Evolutionary conservation across 2,329 filamentous ascomycete species (phyloP).

Genomic region (Aspergillus jensenii): DNA sequence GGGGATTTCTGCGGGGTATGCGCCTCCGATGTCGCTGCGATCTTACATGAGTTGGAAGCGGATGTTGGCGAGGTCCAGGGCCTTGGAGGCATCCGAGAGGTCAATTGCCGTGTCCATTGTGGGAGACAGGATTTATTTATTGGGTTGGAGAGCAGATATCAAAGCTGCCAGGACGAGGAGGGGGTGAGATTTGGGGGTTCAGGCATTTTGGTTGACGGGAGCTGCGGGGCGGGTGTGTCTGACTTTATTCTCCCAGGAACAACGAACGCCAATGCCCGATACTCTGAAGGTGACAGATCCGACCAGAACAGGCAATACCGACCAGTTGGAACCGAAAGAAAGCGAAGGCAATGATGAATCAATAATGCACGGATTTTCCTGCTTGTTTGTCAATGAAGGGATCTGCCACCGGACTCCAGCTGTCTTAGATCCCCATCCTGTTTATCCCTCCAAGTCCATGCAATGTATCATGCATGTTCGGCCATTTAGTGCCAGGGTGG

Average conservation of each 20-base stretch:
- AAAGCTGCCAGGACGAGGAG: constrained; percentile 1
- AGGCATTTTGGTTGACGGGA: neutral
- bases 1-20: neutral
- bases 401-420: no score
- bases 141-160: neutral
- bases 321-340: neutral
- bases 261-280: neutral
- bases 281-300: neutral
- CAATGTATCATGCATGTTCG: no score
- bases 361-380: no score
- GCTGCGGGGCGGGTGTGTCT: constrained; percentile 9
- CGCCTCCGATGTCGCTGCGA: neutral
- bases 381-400: no score
- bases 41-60: constrained; percentile 88
- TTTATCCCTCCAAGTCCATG: no score
- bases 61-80: constrained; percentile 86
- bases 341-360: neutral
- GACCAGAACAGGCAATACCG: neutral
- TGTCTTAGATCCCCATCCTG: no score
- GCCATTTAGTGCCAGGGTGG: no score
- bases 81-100: constrained; percentile 78
- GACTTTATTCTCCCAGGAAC: neutral
- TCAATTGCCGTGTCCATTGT: constrained; percentile 89
- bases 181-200: neutral
- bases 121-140: neutral